phyloP scores from a whole-genome alignment of 2,329 filamentous ascomycete genomes.

The Claviceps maximensis region DNA sequence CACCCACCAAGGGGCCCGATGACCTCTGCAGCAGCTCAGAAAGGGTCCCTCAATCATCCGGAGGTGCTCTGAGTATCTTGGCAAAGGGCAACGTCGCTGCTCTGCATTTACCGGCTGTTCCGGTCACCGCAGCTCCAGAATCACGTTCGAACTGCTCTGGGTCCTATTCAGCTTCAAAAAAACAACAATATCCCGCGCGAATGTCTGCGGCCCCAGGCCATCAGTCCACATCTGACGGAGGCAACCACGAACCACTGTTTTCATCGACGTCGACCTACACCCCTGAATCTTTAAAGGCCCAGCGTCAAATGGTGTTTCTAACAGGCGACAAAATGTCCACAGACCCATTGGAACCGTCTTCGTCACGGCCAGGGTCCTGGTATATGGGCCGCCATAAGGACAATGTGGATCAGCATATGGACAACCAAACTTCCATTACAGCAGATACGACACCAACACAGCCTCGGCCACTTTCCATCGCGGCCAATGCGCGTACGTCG shows the following conservation, averaged over 20 bases:
- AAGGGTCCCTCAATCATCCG: background rate
- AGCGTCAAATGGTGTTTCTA: slow-evolving; percentile 16
- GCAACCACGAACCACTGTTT: background rate
- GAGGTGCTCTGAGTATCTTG: background rate
- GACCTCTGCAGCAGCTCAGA: background rate
- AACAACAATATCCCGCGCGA: slow-evolving; percentile 1
- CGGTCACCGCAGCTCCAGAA: background rate
- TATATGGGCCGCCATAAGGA: slow-evolving; percentile 10
- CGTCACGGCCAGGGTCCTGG: slow-evolving; percentile 11
- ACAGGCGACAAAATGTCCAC: slow-evolving; percentile 17
- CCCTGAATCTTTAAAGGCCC: slow-evolving; percentile 1
- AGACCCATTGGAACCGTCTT: slow-evolving; percentile 5
- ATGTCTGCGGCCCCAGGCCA: background rate
- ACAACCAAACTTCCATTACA: background rate
- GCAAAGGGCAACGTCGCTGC: background rate
- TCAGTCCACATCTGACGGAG: background rate
- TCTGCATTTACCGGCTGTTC: background rate
- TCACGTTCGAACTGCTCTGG: background rate
- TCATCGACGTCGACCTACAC: slow-evolving; percentile 13
- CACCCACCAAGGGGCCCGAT: slow-evolving; percentile 6
- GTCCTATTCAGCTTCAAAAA: background rate
- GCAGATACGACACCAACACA: slow-evolving; percentile 5
- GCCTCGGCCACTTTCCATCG: background rate
- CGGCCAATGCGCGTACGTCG: background rate
- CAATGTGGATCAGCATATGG: slow-evolving; percentile 1